Base-by-base conservation (phyloP, 2,329 filamentous ascomycete species). In the Sporothrix mexicana region DNA sequence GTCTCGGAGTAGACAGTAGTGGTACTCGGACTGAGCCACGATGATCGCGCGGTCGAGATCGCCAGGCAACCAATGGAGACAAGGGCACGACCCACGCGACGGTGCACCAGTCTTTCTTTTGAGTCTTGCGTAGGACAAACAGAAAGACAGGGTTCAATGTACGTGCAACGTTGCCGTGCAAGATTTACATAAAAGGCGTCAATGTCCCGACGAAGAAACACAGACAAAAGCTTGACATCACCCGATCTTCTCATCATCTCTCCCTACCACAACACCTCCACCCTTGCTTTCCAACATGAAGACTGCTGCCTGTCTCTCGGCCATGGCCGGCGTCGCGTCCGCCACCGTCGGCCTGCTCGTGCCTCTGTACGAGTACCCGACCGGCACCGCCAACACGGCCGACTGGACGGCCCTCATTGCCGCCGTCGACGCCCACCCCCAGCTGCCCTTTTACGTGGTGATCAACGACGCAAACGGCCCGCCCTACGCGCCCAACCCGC, bases 291-390 rank as follows among this genome's bases (percentile, higher is more conserved):
- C 20, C 61, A 45, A 20, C 61, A 66, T 66, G 61, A 59, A 59
- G 55, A 17, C 55, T 36, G 41, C 36, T 45, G 61, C 61, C 15
- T 66, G 12, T 43, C 2, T n/a, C 8, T 43, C 30, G 7, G 30
- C 59, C 15, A 17, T 62, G 30, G 43, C 41, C 9, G 77, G 77
- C 2, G 77, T 75, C 3, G 82, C 81, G 8, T 79, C 78, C 4
- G 74, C 74, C 49, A 67, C 53, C 17, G 70, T 70, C 45, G 73
- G 75, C 64, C 73, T 77, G 55, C 70, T 77, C n/a, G 68, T 77
- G 15, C 76, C 76, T 4, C 62, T 77, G n/a, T 77, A 77, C 74
- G 70, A 74, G 41, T 77, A 77, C 57, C 76, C 76, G 5, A 74
- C 70, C 43, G 70, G 45, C 30, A 73, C 73, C 55, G 69, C 53